Evolutionary conservation across 306 rosid species (phyloP), one percentile per base, ranked within the genome.

Genomic region (Crataegus laevigata): DNA sequence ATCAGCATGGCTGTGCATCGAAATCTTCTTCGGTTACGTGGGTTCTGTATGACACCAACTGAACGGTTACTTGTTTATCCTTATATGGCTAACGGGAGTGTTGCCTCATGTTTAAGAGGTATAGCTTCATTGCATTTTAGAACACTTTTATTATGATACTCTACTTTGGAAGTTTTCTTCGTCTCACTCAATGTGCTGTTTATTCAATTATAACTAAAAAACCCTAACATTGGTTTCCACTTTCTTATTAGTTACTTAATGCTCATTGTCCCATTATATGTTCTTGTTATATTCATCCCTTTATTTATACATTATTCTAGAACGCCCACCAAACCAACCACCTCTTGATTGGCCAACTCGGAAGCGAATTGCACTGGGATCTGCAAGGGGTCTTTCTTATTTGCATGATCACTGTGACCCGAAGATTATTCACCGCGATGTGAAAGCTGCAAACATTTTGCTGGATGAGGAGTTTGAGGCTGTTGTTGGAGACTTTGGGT

Each of bases 1-100:
- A 96, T 96, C 72, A 96, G 99, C 86, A 90, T 96, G 98, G 99
- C 98, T 32, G 99, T 96, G 79, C 99, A 96, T 84, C 93, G 99
- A 69, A 96, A 96, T 79, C 98, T 92, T 74, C 96, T 96, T 64
- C 90, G 98, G 19, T 76, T 96, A 69, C 98, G 97, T 22, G 98
- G 99, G 8, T 96, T 96, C 77, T 96, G 98, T 81, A 96, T 96
- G 99, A 96, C 99, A 58, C 99, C 99, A 60, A 92, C 99, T 0
- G 99, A 96, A 80, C 88, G 99, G 68, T 81, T 96, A 64, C 99
- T 96, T 81, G 99, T 96, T 77, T 96, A 96, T 84, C 99, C 98
- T 30, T 96, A 89, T 85, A 96, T 96, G 99, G 98, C 99, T 64
- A 96, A 96, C 28, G 98, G 99, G 80, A 96, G 99, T 64, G 98